These are phyloP conservation scores for Cladosporium phlei DNA, from an alignment of 2,329 filamentous ascomycete species.

Conservation along the genomic window DNA sequence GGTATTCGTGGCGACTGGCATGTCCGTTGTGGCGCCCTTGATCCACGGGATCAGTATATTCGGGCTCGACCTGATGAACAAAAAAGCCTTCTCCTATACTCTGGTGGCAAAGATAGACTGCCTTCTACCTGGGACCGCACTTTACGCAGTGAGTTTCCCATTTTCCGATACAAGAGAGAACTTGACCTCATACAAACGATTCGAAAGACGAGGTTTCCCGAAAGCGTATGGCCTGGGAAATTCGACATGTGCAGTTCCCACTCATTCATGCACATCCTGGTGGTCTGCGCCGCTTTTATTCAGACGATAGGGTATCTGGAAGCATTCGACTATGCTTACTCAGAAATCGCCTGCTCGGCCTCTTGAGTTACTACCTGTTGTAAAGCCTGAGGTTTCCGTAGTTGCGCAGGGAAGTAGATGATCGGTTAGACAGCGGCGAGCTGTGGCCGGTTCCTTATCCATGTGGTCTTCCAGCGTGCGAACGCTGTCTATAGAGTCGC, in stretches of 20 bases:
- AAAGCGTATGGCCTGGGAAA: neutral
- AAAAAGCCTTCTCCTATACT: neutral
- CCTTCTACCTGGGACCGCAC: neutral
- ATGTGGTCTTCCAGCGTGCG: too few relatives aligned
- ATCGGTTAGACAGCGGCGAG: too few relatives aligned
- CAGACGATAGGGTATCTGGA: neutral
- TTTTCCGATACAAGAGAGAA: neutral
- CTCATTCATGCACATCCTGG: neutral
- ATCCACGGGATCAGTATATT: conserved; percentile 28
- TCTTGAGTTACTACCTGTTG: too few relatives aligned
- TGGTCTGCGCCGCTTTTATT: neutral
- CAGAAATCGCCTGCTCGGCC: neutral
- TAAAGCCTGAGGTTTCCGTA: too few relatives aligned
- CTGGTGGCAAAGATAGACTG: neutral
- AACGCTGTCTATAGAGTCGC: neutral
- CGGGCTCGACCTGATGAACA: conserved; percentile 26
- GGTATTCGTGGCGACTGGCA: conserved; percentile 16
- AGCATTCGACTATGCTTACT: neutral
- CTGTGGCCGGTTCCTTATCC: too few relatives aligned
- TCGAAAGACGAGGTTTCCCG: neutral
- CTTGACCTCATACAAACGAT: neutral
- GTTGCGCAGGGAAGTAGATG: too few relatives aligned
- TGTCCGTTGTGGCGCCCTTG: conserved; percentile 17
- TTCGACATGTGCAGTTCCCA: conserved; percentile 3
- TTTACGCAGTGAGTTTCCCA: conserved; percentile 1